A percentile compares a stretch with the other conserved stretches of the same genome.
Evolutionary conservation across 2,329 filamentous ascomycete genomes (phyloP).

Genomic region (Neurospora crassa): DNA sequence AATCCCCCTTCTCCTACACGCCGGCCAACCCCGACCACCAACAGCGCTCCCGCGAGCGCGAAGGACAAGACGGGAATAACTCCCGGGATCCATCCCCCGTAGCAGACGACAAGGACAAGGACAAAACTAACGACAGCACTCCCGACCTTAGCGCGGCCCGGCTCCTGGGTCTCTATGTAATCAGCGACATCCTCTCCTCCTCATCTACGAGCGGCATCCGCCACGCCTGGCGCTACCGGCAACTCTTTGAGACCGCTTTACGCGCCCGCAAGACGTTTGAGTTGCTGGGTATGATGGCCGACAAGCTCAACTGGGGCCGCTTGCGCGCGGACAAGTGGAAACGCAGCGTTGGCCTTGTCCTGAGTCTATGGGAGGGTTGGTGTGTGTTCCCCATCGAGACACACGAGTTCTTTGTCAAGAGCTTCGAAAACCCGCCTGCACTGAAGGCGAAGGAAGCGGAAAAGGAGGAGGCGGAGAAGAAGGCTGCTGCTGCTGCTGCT

Average conservation of each 20-base stretch:
- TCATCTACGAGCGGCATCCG: conserved; percentile 67
- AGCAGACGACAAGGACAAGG: conserved; percentile 31
- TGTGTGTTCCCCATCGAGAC: conserved; percentile 64
- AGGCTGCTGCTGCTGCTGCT: conserved; percentile 28
- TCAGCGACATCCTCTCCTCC: conserved; percentile 69
- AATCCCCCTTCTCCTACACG: conserved; percentile 64
- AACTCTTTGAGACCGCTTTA: conserved; percentile 67
- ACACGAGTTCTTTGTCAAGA: conserved; percentile 59
- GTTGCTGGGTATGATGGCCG: conserved; percentile 62
- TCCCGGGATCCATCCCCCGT: conserved; percentile 27
- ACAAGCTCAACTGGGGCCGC: conserved; percentile 67
- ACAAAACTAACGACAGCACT: conserved; percentile 19
- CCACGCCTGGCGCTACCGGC: conserved; percentile 79
- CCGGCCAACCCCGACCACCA: conserved; percentile 54
- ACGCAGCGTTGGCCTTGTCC: conserved; percentile 58
- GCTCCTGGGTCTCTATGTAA: conserved; percentile 70
- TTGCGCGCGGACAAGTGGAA: conserved; percentile 80
- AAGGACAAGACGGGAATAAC: conserved; percentile 23
- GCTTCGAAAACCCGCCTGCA: conserved; percentile 61
- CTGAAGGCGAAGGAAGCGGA: conserved; percentile 24
- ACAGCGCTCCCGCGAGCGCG: conserved; percentile 28
- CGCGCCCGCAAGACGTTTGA: conserved; percentile 62
- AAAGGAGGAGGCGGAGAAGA: conserved; percentile 34
- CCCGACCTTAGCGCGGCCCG: conserved; percentile 62
- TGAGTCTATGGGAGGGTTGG: conserved; percentile 64